phyloP scores from a whole-genome alignment of 306 rosid species.

The Echinosophora koreensis region DNA sequence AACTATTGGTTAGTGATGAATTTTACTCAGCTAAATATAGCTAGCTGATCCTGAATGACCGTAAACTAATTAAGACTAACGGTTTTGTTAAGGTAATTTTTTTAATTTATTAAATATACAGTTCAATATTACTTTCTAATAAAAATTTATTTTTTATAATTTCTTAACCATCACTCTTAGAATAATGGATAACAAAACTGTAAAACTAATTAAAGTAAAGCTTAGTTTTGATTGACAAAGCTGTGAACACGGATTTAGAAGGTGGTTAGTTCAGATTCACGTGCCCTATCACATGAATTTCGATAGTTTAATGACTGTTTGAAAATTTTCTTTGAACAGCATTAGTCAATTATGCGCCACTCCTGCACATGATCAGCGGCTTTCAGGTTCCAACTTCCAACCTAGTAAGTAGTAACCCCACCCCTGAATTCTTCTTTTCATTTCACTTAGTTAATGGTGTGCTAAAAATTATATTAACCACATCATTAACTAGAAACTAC shows the following conservation, averaged over 20 bases:
- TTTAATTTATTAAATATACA: too few species aligned
- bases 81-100: too few species aligned
- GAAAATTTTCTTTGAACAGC: constrained; percentile 41
- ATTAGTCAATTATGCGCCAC: constrained; percentile 42
- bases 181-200: too few species aligned
- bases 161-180: too few species aligned
- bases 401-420: too few species aligned
- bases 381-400: constrained; percentile 38
- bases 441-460: too few species aligned
- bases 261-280: constrained; percentile 47
- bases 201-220: constrained; percentile 19
- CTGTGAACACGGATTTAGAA: constrained; percentile 50
- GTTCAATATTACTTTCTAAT: too few species aligned
- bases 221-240: constrained; percentile 10
- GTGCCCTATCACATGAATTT: constrained; percentile 52
- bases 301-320: constrained; percentile 41
- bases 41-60: constrained; percentile 7
- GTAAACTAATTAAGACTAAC: neutral
- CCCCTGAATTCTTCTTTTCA: too few species aligned
- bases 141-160: too few species aligned
- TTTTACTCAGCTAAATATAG: constrained; percentile 27
- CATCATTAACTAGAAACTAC: constrained; percentile 31
- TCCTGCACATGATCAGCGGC: constrained; percentile 50
- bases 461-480: constrained; percentile 5
- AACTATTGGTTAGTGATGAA: neutral